Percentiles rank a stretch among this genome's conserved stretches.
Evolutionary conservation across 2,329 filamentous ascomycete genomes (phyloP).

Genomic region (Fonsecaea multimorphosa): DNA sequence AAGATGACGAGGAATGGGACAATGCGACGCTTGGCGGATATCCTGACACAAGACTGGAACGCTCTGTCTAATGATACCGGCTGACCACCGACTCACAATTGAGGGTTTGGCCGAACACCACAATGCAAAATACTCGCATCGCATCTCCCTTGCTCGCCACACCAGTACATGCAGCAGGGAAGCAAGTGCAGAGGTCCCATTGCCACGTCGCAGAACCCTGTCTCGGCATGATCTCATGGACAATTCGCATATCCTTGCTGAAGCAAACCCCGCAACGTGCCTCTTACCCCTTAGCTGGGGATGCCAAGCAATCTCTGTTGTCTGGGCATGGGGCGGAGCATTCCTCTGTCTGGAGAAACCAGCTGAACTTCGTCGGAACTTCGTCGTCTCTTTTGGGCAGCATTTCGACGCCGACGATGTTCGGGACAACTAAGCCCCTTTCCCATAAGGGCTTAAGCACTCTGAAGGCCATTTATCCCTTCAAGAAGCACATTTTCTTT

Average conservation of each 20-base stretch:
- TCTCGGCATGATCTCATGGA: neutral
- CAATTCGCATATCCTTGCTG: neutral
- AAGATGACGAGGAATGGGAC: conserved; percentile 39
- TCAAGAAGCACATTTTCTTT: neutral
- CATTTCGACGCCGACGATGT: neutral
- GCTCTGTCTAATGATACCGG: neutral
- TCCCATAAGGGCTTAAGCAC: neutral
- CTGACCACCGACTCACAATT: neutral
- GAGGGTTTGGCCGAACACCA: no score
- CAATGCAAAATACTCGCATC: neutral
- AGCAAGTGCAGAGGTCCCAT: neutral
- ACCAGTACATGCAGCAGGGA: neutral
- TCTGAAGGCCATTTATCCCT: neutral
- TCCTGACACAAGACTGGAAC: conserved; percentile 22
- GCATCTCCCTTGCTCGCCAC: neutral
- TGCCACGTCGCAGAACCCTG: neutral
- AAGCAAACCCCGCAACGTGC: conserved; percentile 15
- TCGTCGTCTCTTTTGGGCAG: neutral
- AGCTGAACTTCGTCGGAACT: neutral
- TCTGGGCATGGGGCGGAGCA: conserved; percentile 15
- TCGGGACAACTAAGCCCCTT: neutral
- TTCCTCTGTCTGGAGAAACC: neutral
- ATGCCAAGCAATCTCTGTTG: conserved; percentile 13
- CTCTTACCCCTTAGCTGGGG: neutral
- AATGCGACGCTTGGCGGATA: conserved; percentile 38